Conservation (phyloP, 331 rosid species). For the Quercus phellos region DNA sequence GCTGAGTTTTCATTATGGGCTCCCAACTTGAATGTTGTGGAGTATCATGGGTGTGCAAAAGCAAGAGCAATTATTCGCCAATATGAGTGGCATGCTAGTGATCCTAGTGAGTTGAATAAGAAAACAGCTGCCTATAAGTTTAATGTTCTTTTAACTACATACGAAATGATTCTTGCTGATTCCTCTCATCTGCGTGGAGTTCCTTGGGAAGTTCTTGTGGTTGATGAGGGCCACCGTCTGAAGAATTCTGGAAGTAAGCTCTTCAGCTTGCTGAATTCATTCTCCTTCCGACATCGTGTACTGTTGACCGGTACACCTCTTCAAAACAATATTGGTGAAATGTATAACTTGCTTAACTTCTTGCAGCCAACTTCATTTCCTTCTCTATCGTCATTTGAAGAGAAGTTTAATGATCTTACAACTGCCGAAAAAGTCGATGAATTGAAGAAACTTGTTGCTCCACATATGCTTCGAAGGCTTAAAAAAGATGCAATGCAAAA, state of each 20-base stretch:
- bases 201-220: constrained; percentile 99
- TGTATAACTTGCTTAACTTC: constrained; percentile 97
- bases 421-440: constrained; percentile 95
- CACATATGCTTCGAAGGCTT: constrained; percentile 98
- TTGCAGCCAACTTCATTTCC: constrained; percentile 99
- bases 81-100: constrained; percentile 93
- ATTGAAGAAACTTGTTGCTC: constrained; percentile 96
- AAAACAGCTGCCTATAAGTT: constrained; percentile 78
- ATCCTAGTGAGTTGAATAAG: constrained; percentile 49
- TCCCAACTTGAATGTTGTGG: constrained; percentile 91
- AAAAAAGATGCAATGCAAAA: constrained; percentile 99
- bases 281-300: constrained; percentile 96
- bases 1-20: constrained; percentile 93
- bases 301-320: constrained; percentile 98
- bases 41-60: constrained; percentile 97
- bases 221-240: constrained; percentile 96
- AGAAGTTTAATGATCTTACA: constrained; percentile 90
- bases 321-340: constrained; percentile 97
- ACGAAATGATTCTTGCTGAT: constrained; percentile 98
- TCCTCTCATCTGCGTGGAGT: constrained; percentile 91
- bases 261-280: constrained; percentile 89
- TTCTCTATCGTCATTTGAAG: constrained; percentile 86
- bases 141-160: constrained; percentile 90
- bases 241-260: constrained; percentile 97
- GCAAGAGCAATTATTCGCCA: constrained; percentile 91